Evolutionary conservation across 2,329 filamentous ascomycete genomes (phyloP).

Genomic region (Didymella lethalis): DNA sequence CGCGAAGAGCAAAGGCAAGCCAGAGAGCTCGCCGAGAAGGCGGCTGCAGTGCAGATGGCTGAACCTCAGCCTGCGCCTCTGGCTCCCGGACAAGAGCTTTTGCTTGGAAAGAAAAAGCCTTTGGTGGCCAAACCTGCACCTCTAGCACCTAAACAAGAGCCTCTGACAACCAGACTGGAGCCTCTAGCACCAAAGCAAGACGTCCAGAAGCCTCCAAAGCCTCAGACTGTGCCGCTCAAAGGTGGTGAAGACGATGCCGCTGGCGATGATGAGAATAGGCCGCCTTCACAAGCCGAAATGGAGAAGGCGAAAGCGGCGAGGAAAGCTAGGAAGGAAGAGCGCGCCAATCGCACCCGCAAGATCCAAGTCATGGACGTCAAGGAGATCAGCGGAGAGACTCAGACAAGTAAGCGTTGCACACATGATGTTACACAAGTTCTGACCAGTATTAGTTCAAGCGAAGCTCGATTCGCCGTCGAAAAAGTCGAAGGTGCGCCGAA

Average conservation of each 20-base stretch:
- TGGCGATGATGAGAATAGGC: constrained; percentile 58
- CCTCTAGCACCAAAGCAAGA: constrained; percentile 31
- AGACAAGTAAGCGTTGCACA: constrained; percentile 74
- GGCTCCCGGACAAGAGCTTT: constrained; percentile 11
- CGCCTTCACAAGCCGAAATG: constrained; percentile 57
- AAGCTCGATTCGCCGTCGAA: constrained; percentile 89
- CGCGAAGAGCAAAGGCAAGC: constrained; percentile 35
- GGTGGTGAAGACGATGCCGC: constrained; percentile 44
- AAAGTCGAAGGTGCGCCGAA: constrained; percentile 74
- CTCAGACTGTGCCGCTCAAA: constrained; percentile 44
- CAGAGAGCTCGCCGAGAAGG: constrained; percentile 38
- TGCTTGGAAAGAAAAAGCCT: constrained; percentile 25
- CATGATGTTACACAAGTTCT: constrained; percentile 16
- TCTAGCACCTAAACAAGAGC: constrained; percentile 2
- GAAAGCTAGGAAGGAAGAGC: constrained; percentile 58
- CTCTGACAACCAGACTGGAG: constrained; percentile 22
- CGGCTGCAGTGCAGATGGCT: constrained; percentile 19
- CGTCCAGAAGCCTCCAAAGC: constrained; percentile 28
- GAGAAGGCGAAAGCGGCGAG: constrained; percentile 65
- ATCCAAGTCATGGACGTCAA: constrained; percentile 77
- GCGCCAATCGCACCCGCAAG: constrained; percentile 60
- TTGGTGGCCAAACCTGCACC: constrained; percentile 10
- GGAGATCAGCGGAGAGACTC: constrained; percentile 78
- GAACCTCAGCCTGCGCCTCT: constrained; percentile 20
- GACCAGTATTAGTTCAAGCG: constrained; percentile 73